Conservation (phyloP, 176 grass and related monocot species). For the Metroxylon sagu region DNA sequence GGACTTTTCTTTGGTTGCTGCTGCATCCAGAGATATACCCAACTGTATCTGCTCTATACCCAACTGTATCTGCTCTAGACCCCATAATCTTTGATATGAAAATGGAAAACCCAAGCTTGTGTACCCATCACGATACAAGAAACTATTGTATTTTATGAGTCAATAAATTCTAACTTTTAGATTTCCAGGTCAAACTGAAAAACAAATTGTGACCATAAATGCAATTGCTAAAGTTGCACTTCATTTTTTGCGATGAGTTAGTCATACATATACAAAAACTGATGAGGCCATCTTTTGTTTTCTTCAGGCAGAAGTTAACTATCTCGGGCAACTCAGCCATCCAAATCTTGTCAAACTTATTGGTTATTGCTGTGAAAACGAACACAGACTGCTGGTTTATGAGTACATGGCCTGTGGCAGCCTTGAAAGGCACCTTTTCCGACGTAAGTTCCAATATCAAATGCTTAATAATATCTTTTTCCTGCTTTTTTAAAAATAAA, state of each 20-base stretch:
- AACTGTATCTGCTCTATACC: too few species aligned
- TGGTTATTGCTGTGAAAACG: conserved; percentile 90
- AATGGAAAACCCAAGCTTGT: too few species aligned
- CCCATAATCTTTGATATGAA: too few species aligned
- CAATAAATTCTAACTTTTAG: too few species aligned
- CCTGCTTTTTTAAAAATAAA: not conserved
- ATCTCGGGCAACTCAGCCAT: conserved; percentile 93
- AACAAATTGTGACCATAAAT: too few species aligned
- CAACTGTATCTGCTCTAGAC: too few species aligned
- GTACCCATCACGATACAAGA: too few species aligned
- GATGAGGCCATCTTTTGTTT: conserved; percentile 2
- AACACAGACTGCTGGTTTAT: conserved; percentile 84
- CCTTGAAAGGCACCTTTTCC: conserved; percentile 92
- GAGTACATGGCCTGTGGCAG: conserved; percentile 95
- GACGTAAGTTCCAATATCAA: conserved; percentile 48
- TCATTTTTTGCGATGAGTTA: not conserved
- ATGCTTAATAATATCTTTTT: conserved; percentile 2
- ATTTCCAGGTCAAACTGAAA: too few species aligned
- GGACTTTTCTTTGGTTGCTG: too few species aligned
- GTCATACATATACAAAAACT: too few species aligned
- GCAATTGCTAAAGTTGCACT: not conserved
- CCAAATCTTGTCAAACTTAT: conserved; percentile 87
- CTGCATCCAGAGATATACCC: too few species aligned
- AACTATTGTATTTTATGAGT: too few species aligned
- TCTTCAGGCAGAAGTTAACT: conserved; percentile 94